Evolutionary conservation across 345 rosid genomes (phyloP), one percentile per base, ranked within the genome.

Genomic region (Murraya paniculata): DNA sequence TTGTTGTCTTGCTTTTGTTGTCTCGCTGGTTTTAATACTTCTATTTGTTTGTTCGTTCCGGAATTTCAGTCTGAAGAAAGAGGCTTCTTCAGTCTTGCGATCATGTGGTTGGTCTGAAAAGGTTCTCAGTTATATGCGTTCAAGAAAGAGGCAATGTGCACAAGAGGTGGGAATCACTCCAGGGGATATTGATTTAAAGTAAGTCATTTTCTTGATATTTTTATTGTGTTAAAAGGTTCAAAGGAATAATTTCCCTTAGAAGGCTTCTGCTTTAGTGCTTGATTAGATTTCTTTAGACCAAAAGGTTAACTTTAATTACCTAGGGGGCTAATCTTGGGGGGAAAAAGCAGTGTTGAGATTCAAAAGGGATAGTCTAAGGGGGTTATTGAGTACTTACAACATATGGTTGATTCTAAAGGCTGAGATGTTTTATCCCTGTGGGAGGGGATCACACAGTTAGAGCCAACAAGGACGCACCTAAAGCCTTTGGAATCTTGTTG

Each of bases 41-140:
- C 21, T 18, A 33, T 58, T 71, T 41, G 8, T 64, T 82, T 33
- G 39, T 60, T 38, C 73, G 38, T 41, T 11, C 77, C n/a, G 39
- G 61, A 77, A 50, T 78, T 66, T 62, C 92, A 97, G 99, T 68
- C 81, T 97, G 78, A 62, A 83, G 85, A 88, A 87, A 71, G 83
- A 94, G 66, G 93, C 94, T 55, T 79, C 80, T 41, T 81, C 90
- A 62, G 83, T 83, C 77, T 81, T 97, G 88, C 86, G 69, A 83
- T 83, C 93, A 14, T 91, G 92, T 45, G 95, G 94, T 66, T 97
- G 98, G 96, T 85, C 75, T 50, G 87, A 86, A 65, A 80, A 93
- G 61, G 94, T 92, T 28, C 82, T 74, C 9, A 75, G 77, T 72
- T 89, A 84, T 82, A 93, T 97, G 98, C 79, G 77, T 64, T 84